These are phyloP conservation scores for Hygrocybe punicea DNA, from an alignment of 768 basidiomycete species.

Conservation along the genomic window DNA sequence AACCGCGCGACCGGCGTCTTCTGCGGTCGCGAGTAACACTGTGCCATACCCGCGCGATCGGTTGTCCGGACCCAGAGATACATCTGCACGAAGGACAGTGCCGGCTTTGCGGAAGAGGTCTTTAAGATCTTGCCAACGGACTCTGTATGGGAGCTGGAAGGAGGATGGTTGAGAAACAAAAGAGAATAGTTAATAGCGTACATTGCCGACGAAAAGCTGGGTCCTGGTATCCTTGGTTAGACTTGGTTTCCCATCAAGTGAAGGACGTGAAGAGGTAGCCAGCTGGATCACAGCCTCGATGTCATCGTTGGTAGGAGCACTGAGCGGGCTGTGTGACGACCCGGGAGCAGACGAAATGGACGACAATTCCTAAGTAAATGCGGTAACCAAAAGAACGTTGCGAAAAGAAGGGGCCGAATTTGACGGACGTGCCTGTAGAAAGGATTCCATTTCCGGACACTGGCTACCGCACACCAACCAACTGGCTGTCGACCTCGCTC, in stretches of 20 bases:
- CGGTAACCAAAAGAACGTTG: background rate
- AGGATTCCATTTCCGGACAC: constrained; percentile 2
- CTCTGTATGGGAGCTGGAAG: constrained; percentile 84
- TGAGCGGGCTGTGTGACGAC: background rate
- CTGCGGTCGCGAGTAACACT: constrained; percentile 88
- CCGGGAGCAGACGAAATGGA: background rate
- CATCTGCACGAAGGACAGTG: constrained; percentile 76
- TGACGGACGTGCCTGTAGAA: background rate
- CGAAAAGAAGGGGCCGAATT: background rate
- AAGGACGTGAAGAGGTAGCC: constrained; percentile 70
- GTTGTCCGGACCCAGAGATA: constrained; percentile 82
- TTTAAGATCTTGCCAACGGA: constrained; percentile 99
- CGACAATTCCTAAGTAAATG: background rate
- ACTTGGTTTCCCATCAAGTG: constrained; percentile 43
- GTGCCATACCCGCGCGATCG: constrained; percentile 92
- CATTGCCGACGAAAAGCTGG: constrained; percentile 95
- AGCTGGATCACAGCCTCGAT: constrained; percentile 91
- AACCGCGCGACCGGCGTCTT: constrained; percentile 91
- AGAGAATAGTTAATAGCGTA: constrained; percentile 39
- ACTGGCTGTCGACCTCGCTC: background rate
- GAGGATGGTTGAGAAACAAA: constrained; percentile 4
- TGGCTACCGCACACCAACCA: background rate
- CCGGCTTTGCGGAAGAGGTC: constrained; percentile 96
- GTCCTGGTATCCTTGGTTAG: constrained; percentile 82
- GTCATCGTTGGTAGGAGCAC: constrained; percentile 65